These are phyloP conservation scores for Hypomyces rosellus DNA, from an alignment of 2,329 filamentous ascomycete genomes.

Conservation along the genomic window DNA sequence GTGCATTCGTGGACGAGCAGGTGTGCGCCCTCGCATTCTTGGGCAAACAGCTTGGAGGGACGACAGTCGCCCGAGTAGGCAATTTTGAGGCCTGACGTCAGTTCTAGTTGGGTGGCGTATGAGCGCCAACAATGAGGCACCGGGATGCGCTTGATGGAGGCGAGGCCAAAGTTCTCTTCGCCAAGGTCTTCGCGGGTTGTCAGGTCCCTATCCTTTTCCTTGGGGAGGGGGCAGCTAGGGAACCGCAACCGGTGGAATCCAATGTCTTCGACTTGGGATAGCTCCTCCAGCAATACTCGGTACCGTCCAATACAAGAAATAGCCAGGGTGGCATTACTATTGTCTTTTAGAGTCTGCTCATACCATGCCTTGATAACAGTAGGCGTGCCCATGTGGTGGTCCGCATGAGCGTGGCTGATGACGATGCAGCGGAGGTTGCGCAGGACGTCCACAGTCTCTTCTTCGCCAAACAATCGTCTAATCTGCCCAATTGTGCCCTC, in stretches of 20 bases:
- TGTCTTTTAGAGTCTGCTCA: constrained; percentile 36
- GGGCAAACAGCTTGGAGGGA: constrained; percentile 63
- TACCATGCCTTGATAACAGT: constrained; percentile 80
- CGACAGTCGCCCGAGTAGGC: constrained; percentile 94
- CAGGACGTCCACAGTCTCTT: constrained; percentile 65
- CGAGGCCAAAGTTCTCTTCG: constrained; percentile 53
- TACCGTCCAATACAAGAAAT: constrained; percentile 67
- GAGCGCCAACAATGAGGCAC: constrained; percentile 78
- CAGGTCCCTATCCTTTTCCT: constrained; percentile 20
- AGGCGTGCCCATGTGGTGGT: constrained; percentile 86
- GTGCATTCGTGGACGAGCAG: constrained; percentile 93
- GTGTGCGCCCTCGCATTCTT: constrained; percentile 67
- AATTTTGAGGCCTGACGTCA: constrained; percentile 73
- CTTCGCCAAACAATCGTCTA: constrained; percentile 60
- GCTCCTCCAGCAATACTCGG: constrained; percentile 72
- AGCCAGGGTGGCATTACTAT: constrained; percentile 44
- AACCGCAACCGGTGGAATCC: constrained; percentile 52
- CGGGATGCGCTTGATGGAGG: constrained; percentile 56
- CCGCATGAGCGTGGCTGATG: constrained; percentile 93
- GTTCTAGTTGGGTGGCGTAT: constrained; percentile 70
- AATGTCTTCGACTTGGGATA: constrained; percentile 69
- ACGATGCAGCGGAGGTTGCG: constrained; percentile 74
- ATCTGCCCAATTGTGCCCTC: constrained; percentile 90
- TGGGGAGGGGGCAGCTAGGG: constrained; percentile 20
- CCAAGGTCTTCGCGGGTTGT: constrained; percentile 31